Conservation (phyloP, 371 early-diverging fungal species). For the Amoeboaphelidium occidentale region DNA sequence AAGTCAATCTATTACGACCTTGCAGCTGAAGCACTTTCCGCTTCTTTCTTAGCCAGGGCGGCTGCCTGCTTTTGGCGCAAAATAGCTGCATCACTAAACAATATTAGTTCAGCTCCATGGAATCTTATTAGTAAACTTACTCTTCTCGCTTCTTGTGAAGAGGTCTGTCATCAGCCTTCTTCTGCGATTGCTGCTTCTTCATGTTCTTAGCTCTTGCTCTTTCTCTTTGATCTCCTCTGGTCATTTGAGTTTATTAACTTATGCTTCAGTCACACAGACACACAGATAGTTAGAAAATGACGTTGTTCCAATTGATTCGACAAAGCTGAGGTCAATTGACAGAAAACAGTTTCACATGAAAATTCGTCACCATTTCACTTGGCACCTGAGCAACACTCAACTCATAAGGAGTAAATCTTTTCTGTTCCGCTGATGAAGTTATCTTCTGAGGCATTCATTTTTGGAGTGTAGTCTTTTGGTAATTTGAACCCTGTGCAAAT, state of each 20-base stretch:
- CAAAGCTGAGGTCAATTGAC: conserved; percentile 10
- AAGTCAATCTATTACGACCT: neutral
- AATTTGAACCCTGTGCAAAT: conserved; percentile 4
- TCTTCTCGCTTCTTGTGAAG: neutral
- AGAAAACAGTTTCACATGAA: conserved; percentile 48
- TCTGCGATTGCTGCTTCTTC: conserved; percentile 12
- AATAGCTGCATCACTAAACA: too few relatives aligned
- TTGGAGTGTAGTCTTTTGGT: neutral
- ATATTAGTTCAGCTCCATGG: too few relatives aligned
- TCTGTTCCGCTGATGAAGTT: neutral
- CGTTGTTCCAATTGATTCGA: neutral
- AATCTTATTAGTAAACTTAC: too few relatives aligned
- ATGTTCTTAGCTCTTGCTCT: conserved; percentile 12
- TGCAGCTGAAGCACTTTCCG: neutral
- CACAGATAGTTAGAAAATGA: neutral
- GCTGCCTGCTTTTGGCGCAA: too few relatives aligned
- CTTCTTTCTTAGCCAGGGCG: too few relatives aligned
- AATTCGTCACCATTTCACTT: conserved; percentile 44
- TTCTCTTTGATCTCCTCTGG: conserved; percentile 20
- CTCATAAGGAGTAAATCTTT: neutral
- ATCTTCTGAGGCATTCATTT: neutral
- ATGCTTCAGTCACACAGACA: too few relatives aligned
- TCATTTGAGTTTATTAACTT: too few relatives aligned
- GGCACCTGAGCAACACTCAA: neutral
- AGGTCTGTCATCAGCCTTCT: neutral